Conservation (phyloP, 2,329 filamentous ascomycete species). For the Thelonectria blattea region DNA sequence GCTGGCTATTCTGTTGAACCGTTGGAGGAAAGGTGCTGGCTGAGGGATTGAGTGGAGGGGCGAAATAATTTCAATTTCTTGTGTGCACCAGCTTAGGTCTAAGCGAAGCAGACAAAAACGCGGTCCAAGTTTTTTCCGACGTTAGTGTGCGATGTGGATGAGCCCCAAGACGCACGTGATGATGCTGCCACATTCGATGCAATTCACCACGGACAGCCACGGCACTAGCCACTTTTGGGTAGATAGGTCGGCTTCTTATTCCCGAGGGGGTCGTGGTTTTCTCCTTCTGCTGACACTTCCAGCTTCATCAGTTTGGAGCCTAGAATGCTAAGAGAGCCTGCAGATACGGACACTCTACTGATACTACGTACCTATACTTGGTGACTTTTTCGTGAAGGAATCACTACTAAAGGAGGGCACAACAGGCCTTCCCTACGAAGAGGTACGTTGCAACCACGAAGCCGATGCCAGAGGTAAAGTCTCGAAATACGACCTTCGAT, state of each 20-base stretch:
- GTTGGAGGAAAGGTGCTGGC: conserved; percentile 52
- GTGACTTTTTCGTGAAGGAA: no score
- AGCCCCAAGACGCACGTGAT: conserved; percentile 31
- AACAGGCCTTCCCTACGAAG: not conserved
- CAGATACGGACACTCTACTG: no score
- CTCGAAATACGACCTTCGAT: not conserved
- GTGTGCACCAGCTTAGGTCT: conserved; percentile 49
- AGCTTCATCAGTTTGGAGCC: no score
- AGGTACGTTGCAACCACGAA: not conserved
- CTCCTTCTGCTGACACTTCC: not conserved
- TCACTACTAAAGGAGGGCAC: no score
- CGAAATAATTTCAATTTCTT: conserved; percentile 50
- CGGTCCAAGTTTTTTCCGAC: conserved; percentile 40
- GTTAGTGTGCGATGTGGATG: conserved; percentile 26
- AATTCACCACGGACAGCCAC: not conserved
- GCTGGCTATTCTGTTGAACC: conserved; percentile 54
- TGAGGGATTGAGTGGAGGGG: conserved; percentile 50
- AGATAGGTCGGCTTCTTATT: not conserved
- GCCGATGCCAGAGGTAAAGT: not conserved
- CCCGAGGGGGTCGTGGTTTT: not conserved
- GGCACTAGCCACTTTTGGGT: not conserved
- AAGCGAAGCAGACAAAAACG: conserved; percentile 43
- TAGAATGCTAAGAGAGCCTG: not conserved
- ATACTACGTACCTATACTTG: no score
- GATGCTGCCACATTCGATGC: not conserved